Evolutionary conservation across 305 asterid species (phyloP), one percentile per base, ranked within the genome.

Genomic region (Fraxinus ornus): DNA sequence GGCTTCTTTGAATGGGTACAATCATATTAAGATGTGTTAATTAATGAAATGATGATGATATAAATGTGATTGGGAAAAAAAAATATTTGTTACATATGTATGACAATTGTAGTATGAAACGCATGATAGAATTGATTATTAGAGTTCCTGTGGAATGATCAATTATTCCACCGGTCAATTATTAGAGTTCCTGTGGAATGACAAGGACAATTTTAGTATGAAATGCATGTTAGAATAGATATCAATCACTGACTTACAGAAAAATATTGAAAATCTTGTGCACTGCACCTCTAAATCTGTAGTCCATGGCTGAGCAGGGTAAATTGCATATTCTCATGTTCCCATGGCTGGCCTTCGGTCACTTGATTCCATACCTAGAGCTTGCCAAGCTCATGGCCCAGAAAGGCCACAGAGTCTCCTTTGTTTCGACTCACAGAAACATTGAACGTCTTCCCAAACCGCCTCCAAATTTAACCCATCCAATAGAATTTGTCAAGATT

Each of bases 311-410:
- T 24, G 74, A 66, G 36, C 74, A 26, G 36, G 33, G 36, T 3
- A 9, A 26, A 70, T 4, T 83, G 32, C 88, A 81, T 36, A 77
- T 83, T 26, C 85, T 66, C 3, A 33, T 86, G 81, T 79, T 84
- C 55, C 88, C 86, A 82, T 87, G 86, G 91, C 88, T 92, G 0
- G 94, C 91, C 35, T 92, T 92, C 60, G 93, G 96, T 15, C 93
- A 92, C 84, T 86, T 92, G 74, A 81, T 89, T 37, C 95, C 95
- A 8, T 89, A 4, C 82, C 47, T 87, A 7, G 86, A 88, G 26
- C 90, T 90, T 2, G 76, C 92, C 84, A 86, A 89, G 75, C 82
- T 76, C 79, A 52, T 89, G 0, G 92, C 90, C 10, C 76, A 30
- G 75, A 86, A 79, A 74, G 94, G 91, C 28, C 93, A 90, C 86